A percentile compares a stretch with the other conserved stretches of the same genome.
Evolutionary conservation across 2,329 filamentous ascomycete genomes (phyloP).

Genomic region (Aspergillus sp.): DNA sequence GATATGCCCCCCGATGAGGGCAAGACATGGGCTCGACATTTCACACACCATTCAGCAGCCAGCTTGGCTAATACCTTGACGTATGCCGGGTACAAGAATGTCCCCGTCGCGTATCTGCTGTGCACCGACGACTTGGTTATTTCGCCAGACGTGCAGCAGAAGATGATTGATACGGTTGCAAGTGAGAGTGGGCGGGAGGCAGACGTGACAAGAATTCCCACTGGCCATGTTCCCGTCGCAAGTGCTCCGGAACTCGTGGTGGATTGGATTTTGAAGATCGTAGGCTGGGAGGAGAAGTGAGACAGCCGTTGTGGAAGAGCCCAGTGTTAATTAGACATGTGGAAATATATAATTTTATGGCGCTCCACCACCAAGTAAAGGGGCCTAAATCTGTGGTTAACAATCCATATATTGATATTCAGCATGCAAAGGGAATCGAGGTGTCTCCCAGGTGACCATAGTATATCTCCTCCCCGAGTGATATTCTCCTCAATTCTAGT

Average conservation of each 20-base stretch:
- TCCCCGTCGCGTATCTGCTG: not conserved
- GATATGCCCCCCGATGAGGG: not conserved
- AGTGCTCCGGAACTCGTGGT: not conserved
- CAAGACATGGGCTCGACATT: not conserved
- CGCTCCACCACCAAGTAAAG: no score
- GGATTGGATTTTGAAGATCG: not conserved
- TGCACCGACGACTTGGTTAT: not conserved
- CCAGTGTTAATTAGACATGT: no score
- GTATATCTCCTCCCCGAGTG: no score
- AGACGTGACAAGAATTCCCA: not conserved
- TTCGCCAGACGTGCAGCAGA: not conserved
- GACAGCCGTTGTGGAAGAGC: not conserved
- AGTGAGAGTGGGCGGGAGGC: not conserved
- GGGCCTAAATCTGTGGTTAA: no score
- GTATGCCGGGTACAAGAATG: constrained; percentile 1
- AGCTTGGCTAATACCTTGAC: not conserved
- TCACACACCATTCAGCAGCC: not conserved
- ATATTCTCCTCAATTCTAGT: no score
- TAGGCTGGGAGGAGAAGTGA: not conserved
- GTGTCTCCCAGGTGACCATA: no score
- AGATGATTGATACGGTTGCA: not conserved
- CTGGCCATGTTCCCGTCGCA: not conserved
- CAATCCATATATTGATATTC: no score
- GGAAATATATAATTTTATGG: no score
- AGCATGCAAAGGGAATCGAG: no score